Percentiles rank a stretch among this genome's conserved stretches.
Conservation (phyloP, 2,329 filamentous ascomycete genomes). For the Gaeumannomyces tritici region DNA sequence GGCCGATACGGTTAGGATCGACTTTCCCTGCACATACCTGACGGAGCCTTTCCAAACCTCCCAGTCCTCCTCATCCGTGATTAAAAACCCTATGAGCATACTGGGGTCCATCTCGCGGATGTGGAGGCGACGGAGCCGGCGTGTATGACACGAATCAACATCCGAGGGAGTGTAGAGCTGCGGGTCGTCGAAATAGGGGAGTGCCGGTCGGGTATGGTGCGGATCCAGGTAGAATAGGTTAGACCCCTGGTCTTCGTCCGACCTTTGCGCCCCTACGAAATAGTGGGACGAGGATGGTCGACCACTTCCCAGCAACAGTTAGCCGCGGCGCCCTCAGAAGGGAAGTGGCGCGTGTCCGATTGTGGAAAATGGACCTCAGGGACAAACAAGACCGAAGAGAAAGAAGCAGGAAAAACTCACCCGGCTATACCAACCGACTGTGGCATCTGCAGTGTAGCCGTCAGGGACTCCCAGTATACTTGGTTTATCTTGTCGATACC, state of each 20-base stretch:
- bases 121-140: slow-evolving; percentile 71
- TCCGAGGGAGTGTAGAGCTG: slow-evolving; percentile 60
- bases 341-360: neutral
- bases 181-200: slow-evolving; percentile 52
- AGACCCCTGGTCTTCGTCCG: slow-evolving; percentile 39
- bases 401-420: slow-evolving; percentile 36
- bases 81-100: slow-evolving; percentile 92
- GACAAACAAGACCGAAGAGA: neutral
- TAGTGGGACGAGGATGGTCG: slow-evolving; percentile 78
- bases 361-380: no score
- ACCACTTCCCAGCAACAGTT: slow-evolving; percentile 44
- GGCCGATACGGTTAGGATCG: slow-evolving; percentile 76
- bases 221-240: slow-evolving; percentile 93
- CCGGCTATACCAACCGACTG: slow-evolving; percentile 96
- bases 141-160: slow-evolving; percentile 76
- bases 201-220: slow-evolving; percentile 69
- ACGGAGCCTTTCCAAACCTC: slow-evolving; percentile 69
- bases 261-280: slow-evolving; percentile 42
- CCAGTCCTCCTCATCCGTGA: slow-evolving; percentile 77
- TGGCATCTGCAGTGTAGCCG: slow-evolving; percentile 71
- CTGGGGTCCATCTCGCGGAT: slow-evolving; percentile 94
- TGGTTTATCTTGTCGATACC: slow-evolving; percentile 92
- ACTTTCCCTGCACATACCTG: slow-evolving; percentile 67
- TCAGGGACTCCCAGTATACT: slow-evolving; percentile 91
- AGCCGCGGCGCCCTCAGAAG: slow-evolving; percentile 1